Evolutionary conservation across 768 basidiomycete species (phyloP).

Genomic region (Suillus tomentosus): DNA sequence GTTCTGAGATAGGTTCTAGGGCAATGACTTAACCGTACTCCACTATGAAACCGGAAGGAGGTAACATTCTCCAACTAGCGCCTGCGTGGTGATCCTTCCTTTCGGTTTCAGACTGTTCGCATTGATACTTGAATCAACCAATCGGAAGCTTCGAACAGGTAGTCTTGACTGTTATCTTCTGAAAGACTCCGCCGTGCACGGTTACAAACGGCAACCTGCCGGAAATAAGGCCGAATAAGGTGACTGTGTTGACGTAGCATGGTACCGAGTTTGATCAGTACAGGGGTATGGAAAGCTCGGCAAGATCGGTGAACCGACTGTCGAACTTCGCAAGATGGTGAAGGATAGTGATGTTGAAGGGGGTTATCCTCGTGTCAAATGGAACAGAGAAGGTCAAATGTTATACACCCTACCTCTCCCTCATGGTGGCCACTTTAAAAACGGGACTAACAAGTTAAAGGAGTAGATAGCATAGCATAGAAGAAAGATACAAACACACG

Average conservation of each 20-base stretch:
- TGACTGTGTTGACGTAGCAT: background rate
- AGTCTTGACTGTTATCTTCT: conserved; percentile 1
- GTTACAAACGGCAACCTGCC: background rate
- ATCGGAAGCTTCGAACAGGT: background rate
- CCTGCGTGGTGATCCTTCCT: background rate
- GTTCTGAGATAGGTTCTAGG: background rate
- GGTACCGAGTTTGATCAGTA: background rate
- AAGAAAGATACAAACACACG: conserved; percentile 1
- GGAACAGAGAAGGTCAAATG: background rate
- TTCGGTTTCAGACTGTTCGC: background rate
- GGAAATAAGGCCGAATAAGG: background rate
- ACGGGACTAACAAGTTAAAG: background rate
- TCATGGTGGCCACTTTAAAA: background rate
- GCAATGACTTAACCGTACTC: background rate
- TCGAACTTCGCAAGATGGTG: background rate
- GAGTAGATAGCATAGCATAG: conserved; percentile 2
- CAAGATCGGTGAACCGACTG: too few species aligned
- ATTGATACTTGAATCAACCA: background rate
- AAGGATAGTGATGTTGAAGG: background rate
- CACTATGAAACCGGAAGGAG: conserved; percentile 3
- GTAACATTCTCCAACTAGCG: background rate
- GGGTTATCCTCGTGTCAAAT: background rate
- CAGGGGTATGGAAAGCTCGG: background rate
- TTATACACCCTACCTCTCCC: background rate
- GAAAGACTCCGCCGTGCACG: too few species aligned